Evolutionary conservation across 176 grass and related monocot genomes (phyloP), one percentile per base, ranked within the genome.

Genomic region (Miscanthus lutarioriparius): DNA sequence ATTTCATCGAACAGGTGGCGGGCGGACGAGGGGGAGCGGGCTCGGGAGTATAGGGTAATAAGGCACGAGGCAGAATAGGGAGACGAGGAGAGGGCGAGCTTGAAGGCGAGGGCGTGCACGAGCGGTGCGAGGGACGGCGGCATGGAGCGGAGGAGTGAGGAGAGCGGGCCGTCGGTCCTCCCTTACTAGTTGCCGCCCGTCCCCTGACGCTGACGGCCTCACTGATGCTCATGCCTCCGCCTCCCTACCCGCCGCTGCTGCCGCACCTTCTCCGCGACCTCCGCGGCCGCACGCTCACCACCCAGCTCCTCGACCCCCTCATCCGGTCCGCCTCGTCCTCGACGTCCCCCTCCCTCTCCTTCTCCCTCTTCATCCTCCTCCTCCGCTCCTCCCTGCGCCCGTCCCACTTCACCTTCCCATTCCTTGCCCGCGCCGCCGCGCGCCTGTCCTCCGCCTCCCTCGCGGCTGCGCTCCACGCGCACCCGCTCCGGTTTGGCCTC

Each of bases 311-410:
- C 61, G 80, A 90, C 49, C 12, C 68, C 17, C 80, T 87, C 47
- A 90, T 87, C 69, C 75, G 89, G 26, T 22, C 59, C 0, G 27
- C 88, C 59, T 90, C 89, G 20, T 86, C 89, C 65, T 86, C 72
- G n/a, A 72, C 68, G n/a, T 63, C 63, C 23, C 80, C 89, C n/a
- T 76, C 66, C 30, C 30, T 15, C 74, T 74, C 80, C 44, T 90
- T 87, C 88, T 87, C 80, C 84, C 68, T 90, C 84, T 87, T 79
- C 84, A 48, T 90, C 84, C 58, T 79, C n/a, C 88, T 86, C 47
- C 89, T 87, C 75, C 89, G 89, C 80, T 74, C 84, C 69, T 17
- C 80, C 2, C 89, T 87, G 37, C 69, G 74, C 28, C 89, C 89
- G 39, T 87, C 80, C 69, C 69, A 90, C 69, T 51, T 90, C 75